Base-by-base conservation (phyloP, 1,139 yeast genomes). In the Yamadazyma siamensis region DNA sequence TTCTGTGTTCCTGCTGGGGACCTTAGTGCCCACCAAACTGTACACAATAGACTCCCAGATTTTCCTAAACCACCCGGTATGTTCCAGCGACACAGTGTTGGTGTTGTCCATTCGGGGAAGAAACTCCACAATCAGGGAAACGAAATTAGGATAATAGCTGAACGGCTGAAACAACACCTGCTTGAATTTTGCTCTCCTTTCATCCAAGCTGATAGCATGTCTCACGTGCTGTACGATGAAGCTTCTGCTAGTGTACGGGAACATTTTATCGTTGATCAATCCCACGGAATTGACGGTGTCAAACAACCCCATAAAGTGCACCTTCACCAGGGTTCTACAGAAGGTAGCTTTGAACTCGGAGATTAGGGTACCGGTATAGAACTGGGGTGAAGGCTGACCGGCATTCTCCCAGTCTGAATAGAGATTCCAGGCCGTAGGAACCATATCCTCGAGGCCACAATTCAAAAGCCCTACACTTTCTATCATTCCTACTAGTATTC, bases 211-310 rank as follows among this genome's bases (percentile, higher is more conserved):
- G 1, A 78, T 68, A 0, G 84, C 84, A 49, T 79, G 86, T 38
- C 87, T 58, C 6, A 77, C 68, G 44, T 77, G 83, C 13, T 65
- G 59, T 4, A 78, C 80, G 27, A 65, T 61, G 5, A 65, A 55
- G 25, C 73, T 63, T 32, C 69, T 58, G 2, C 75, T 65, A 0
- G 80, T 65, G 41, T 59, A 76, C 0, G 85, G 84, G 39, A 78
- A 79, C 45, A 74, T 44, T 28, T 74, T 51, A 45, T 78, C 83
- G 29, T 74, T 57, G 3, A 78, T 39, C 6, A 77, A 43, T 0
- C 86, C 86, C 13, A 78, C 77, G 0, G 84, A 77, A 44, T 77
- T 77, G 13, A 79, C 76, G 0, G 83, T 73, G 52, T 80, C 87
- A 68, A 80, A 79, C 18, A 79, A 51, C 0, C 85, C 86, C 68